Evolutionary conservation across 495 filamentous ascomycete species (phyloP).

Genomic region (Penicillium silybi): DNA sequence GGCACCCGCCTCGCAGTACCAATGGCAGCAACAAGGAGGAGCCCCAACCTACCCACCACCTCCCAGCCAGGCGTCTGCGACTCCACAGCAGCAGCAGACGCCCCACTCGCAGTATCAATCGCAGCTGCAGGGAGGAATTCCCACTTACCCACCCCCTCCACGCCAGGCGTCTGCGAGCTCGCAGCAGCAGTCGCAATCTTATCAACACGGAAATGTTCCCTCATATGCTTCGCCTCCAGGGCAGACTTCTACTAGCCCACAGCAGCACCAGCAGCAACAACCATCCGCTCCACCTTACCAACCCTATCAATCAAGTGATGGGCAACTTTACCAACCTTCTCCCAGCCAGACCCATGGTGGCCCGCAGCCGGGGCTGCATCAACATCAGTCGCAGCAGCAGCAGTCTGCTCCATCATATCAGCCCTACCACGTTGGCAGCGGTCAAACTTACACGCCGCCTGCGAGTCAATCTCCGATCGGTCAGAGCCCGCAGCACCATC

Average conservation of each 20-base stretch:
- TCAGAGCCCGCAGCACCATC: conserved; percentile 12
- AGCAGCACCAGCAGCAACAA: conserved; percentile 4
- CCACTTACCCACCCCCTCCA: neutral
- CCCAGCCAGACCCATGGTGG: neutral
- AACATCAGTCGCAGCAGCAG: conserved; percentile 6
- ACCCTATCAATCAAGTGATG: neutral
- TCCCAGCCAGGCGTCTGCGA: conserved; percentile 8
- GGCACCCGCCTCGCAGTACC: conserved; percentile 2
- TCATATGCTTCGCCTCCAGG: conserved; percentile 4
- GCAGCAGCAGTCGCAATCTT: conserved; percentile 6
- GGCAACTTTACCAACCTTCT: conserved; percentile 1
- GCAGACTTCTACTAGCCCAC: conserved; percentile 1
- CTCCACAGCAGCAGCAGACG: conserved; percentile 13
- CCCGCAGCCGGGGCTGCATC: neutral
- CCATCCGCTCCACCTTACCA: conserved; percentile 1
- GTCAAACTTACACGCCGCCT: conserved; percentile 4
- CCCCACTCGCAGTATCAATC: conserved; percentile 4
- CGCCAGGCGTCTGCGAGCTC: conserved; percentile 1
- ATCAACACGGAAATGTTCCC: conserved; percentile 1
- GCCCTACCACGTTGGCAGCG: neutral
- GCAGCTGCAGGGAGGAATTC: too few relatives aligned
- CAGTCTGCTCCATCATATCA: neutral
- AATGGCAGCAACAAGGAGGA: conserved; percentile 3
- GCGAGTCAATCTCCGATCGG: conserved; percentile 2
- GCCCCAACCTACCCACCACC: conserved; percentile 7